Base-by-base conservation (phyloP, 768 basidiomycete species). In the Boletellus sp. region DNA sequence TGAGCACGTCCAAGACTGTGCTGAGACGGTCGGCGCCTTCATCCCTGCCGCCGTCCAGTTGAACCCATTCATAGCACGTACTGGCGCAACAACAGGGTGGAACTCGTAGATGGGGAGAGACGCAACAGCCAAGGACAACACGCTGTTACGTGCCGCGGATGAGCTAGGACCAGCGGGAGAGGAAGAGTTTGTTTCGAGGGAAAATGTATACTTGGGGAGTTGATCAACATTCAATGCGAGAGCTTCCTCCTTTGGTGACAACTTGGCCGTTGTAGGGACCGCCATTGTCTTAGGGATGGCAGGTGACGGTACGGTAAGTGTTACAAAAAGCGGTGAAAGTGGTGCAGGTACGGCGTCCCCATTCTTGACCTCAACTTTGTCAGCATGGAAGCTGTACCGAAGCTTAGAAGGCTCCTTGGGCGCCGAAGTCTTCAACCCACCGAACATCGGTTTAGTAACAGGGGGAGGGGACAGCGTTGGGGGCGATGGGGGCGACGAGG, bases 351-450 rank as follows among this genome's bases (percentile, higher is more conserved):
- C 42, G 32, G 46, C 33, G 9, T 64, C 64, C 26, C 40, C 36
- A 31, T 50, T 43, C 47, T 57, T 56, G 26, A 59, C 62, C 51
- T 72, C 72, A 24, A 73, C 73, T 52, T 66, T 68, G 47, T 84
- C 85, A 3, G 79, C 76, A 41, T 81, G 79, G 65, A 85, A 80
- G 56, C 86, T 87, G 57, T 76, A 85, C 23, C 88, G 79, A 49
- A 90, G 73, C 61, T 89, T 90, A 51, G 88, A 89, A 2, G 88
- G 87, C 48, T 87, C 85, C 61, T 83, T 87, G 1, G 88, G 88
- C 9, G 77, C 76, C 23, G 73, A 79, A 3, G 77, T 68, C 62
- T 83, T 85, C 36, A 67, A 35, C n/a, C 34, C 33, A 40, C 60
- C 49, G 24, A 62, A 60, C 20, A 54, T 26, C 23, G 56, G 42